Evolutionary conservation across 1,284 basidiomycete species (phyloP).

Genomic region (Fomitopsis palustris): DNA sequence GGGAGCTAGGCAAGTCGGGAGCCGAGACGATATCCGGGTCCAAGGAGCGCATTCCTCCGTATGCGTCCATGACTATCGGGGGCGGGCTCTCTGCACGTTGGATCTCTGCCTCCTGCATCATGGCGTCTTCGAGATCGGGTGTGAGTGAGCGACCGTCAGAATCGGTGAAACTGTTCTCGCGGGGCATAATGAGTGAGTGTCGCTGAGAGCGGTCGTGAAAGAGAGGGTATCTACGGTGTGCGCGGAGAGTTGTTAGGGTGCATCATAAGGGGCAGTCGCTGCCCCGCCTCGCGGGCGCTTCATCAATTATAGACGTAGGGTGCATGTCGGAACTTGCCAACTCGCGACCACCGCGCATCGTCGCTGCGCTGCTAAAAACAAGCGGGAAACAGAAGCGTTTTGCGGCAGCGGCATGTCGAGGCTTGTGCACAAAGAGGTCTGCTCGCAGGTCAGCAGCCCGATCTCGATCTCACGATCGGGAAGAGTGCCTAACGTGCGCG

Average conservation of each 20-base stretch:
- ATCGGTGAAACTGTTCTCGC: constrained; percentile 59
- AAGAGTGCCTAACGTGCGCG: too few species aligned
- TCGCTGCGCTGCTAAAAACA: neutral
- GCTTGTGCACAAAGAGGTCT: too few species aligned
- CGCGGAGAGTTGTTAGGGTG: neutral
- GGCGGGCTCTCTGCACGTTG: neutral
- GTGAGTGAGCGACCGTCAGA: constrained; percentile 57
- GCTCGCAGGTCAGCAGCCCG: too few species aligned
- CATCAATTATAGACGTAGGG: neutral
- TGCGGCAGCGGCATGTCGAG: too few species aligned
- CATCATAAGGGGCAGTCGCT: neutral
- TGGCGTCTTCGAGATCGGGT: constrained; percentile 40
- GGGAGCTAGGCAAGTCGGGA: constrained; percentile 2
- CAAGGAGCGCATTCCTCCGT: neutral
- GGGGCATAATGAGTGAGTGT: constrained; percentile 33
- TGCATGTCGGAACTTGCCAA: neutral
- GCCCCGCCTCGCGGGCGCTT: neutral
- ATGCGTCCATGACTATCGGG: neutral
- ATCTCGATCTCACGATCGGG: too few species aligned
- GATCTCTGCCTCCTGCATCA: constrained; percentile 9
- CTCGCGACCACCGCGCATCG: neutral
- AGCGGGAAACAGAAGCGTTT: too few species aligned
- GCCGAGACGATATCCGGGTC: constrained; percentile 8
- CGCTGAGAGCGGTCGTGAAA: neutral
- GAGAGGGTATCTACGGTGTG: neutral